Evolutionary conservation across 2,329 filamentous ascomycete species (phyloP).

Genomic region (Penicillium freii): DNA sequence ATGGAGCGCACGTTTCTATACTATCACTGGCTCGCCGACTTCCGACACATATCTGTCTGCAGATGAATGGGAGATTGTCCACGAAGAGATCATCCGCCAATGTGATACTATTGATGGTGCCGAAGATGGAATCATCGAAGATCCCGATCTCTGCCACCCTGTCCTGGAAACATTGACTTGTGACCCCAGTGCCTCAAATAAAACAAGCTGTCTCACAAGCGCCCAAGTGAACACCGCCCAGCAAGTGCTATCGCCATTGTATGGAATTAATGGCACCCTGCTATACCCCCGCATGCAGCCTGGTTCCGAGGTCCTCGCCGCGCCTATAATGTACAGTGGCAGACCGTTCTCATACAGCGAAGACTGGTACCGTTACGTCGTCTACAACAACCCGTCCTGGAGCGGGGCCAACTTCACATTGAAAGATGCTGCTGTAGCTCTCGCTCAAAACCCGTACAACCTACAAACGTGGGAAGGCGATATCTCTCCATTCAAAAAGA

Average conservation of each 20-base stretch:
- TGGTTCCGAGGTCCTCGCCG: conserved; percentile 29
- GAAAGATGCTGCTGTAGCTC: conserved; percentile 38
- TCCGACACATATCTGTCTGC: conserved; percentile 32
- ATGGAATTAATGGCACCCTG: conserved; percentile 31
- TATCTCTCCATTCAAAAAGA: conserved; percentile 47
- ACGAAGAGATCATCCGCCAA: conserved; percentile 38
- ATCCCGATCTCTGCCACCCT: conserved; percentile 37
- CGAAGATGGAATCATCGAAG: conserved; percentile 39
- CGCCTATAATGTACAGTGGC: conserved; percentile 37
- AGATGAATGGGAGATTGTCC: conserved; percentile 33
- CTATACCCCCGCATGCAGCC: conserved; percentile 40
- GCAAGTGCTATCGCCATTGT: conserved; percentile 34
- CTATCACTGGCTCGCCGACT: conserved; percentile 40
- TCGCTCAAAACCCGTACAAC: conserved; percentile 47
- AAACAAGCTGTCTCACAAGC: conserved; percentile 31
- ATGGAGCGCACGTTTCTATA: conserved; percentile 46
- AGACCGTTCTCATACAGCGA: conserved; percentile 37
- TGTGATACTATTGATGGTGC: conserved; percentile 35
- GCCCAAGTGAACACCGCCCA: conserved; percentile 32
- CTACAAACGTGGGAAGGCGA: conserved; percentile 51
- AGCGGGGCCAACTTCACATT: conserved; percentile 39
- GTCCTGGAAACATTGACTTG: conserved; percentile 35
- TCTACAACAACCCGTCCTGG: conserved; percentile 44
- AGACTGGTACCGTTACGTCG: conserved; percentile 48
- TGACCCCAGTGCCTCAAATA: conserved; percentile 14